Percentiles rank a stretch among this genome's conserved stretches.
phyloP scores from a whole-genome alignment of 1,284 basidiomycete genomes.

The Sporisorium scitamineum region DNA sequence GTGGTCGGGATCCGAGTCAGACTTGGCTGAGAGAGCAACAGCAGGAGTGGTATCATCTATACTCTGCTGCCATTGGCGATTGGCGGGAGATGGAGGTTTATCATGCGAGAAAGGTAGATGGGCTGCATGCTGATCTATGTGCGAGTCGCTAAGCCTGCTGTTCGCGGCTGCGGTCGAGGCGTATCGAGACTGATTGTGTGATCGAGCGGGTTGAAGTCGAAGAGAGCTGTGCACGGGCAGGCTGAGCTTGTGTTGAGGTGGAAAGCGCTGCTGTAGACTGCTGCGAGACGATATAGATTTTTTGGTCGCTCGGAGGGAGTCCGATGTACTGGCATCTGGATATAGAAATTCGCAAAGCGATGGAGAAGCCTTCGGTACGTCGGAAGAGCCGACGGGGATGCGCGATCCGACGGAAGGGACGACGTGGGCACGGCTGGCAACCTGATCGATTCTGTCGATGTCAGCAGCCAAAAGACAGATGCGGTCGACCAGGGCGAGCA shows the following conservation, averaged over 20 bases:
- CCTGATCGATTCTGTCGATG: constrained; percentile 25
- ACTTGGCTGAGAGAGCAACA: not conserved
- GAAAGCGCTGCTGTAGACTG: not conserved
- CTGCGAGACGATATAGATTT: not conserved
- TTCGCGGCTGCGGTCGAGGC: constrained; percentile 23
- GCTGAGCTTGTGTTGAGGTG: not conserved
- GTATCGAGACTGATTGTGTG: not conserved
- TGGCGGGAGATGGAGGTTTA: not conserved
- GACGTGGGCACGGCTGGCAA: not conserved
- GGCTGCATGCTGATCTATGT: constrained; percentile 1
- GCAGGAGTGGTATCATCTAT: not conserved
- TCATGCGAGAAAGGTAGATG: not conserved
- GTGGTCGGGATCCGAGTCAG: constrained; percentile 2
- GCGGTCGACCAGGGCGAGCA: constrained; percentile 22
- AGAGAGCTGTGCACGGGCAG: not conserved
- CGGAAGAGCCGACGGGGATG: not conserved
- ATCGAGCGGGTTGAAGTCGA: not conserved
- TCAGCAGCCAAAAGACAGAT: constrained; percentile 34
- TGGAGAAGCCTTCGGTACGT: not conserved
- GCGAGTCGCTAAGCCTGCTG: not conserved
- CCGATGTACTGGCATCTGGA: not conserved
- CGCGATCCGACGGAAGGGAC: not conserved
- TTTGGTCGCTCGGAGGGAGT: not conserved
- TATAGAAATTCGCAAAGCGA: constrained; percentile 11
- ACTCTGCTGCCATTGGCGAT: not conserved